These are phyloP conservation scores for Protea cynaroides DNA, from an alignment of 164 flowering plant species.

Conservation along the genomic window DNA sequence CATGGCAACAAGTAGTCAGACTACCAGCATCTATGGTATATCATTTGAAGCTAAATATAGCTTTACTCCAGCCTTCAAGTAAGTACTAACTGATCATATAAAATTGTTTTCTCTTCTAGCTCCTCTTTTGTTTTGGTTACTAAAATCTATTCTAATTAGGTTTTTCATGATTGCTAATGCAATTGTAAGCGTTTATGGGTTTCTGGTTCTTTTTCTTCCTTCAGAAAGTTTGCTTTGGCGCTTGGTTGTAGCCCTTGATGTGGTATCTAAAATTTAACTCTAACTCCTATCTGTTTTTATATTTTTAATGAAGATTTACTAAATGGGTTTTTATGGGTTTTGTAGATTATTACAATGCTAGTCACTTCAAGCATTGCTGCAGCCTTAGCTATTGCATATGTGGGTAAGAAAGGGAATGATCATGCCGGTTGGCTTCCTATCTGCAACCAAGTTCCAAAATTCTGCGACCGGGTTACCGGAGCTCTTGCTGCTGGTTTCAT, in stretches of 20 bases:
- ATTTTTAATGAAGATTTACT: neutral
- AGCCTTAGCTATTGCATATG: constrained; percentile 54
- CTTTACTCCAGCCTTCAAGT: constrained; percentile 57
- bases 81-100: constrained; percentile 2
- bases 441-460: constrained; percentile 60
- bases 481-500: constrained; percentile 51
- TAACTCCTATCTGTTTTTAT: neutral
- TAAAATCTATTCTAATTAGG: too few relatives aligned
- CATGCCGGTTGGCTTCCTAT: constrained; percentile 79
- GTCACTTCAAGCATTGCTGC: constrained; percentile 61
- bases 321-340: neutral
- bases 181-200: constrained; percentile 41
- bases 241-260: constrained; percentile 42
- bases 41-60: constrained; percentile 45
- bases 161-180: constrained; percentile 56
- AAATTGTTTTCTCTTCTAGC: neutral
- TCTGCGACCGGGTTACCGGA: constrained; percentile 46
- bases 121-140: neutral
- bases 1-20: constrained; percentile 55
- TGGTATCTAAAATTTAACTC: constrained; percentile 36
- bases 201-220: constrained; percentile 43
- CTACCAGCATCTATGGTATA: constrained; percentile 31
- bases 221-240: constrained; percentile 28
- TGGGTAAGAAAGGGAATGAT: constrained; percentile 68
- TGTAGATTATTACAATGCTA: constrained; percentile 41